phyloP scores from a whole-genome alignment of 2,329 filamentous ascomycete genomes.

The Cucurbitaria berberidis region DNA sequence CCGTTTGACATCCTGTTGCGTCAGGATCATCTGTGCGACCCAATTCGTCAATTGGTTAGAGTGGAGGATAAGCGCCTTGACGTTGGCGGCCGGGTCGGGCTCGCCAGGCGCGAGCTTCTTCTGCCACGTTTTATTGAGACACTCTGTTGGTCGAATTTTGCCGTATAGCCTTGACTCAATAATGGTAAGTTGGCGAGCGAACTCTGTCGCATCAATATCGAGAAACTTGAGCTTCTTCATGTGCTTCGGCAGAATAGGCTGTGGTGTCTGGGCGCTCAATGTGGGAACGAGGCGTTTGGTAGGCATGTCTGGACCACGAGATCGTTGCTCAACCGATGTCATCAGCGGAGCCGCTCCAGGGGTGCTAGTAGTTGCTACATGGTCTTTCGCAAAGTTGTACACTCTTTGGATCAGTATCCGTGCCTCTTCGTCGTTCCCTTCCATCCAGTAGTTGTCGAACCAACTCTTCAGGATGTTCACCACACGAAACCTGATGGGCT shows the following conservation, averaged over 20 bases:
- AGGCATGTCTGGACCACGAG: constrained; percentile 85
- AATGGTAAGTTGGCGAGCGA: constrained; percentile 96
- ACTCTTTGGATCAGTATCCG: constrained; percentile 86
- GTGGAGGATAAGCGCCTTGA: constrained; percentile 94
- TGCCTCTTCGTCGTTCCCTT: constrained; percentile 82
- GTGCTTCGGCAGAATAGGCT: constrained; percentile 94
- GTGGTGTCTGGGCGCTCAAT: constrained; percentile 78
- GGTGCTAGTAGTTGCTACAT: constrained; percentile 90
- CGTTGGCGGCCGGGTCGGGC: constrained; percentile 86
- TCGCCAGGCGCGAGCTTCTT: constrained; percentile 87
- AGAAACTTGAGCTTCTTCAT: constrained; percentile 99
- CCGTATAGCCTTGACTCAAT: constrained; percentile 94
- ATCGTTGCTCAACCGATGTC: constrained; percentile 84
- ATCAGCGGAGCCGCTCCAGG: constrained; percentile 85
- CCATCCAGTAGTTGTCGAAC: constrained; percentile 99
- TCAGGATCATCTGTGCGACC: constrained; percentile 99
- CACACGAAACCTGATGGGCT: constrained; percentile 91
- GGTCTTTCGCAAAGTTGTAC: constrained; percentile 88
- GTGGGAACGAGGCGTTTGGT: constrained; percentile 88
- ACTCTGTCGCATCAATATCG: constrained; percentile 94
- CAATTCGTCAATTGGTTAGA: constrained; percentile 99
- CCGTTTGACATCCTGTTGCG: constrained; percentile 92
- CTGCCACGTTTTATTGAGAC: constrained; percentile 98
- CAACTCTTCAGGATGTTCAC: constrained; percentile 98
- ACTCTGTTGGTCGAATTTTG: constrained; percentile 95